These are phyloP conservation scores for Trametes punicea DNA, from an alignment of 768 basidiomycete genomes.

Conservation along the genomic window DNA sequence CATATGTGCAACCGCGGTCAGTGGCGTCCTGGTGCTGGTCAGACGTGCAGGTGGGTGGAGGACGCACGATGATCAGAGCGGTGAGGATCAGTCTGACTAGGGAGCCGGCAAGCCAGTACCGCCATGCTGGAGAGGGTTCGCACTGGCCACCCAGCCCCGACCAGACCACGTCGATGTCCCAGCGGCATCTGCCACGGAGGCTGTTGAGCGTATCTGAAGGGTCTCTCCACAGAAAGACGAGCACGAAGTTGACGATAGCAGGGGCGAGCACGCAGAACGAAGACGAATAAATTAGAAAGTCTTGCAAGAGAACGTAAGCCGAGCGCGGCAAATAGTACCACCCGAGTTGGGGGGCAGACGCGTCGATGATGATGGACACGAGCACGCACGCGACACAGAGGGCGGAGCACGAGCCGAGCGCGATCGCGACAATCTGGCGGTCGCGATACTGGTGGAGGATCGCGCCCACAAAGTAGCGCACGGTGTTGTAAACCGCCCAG, in stretches of 20 bases:
- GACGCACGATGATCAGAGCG: slow-evolving; percentile 44
- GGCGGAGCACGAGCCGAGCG: slow-evolving; percentile 46
- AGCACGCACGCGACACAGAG: slow-evolving; percentile 40
- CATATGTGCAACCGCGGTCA: not conserved
- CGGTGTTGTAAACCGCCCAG: slow-evolving; percentile 60
- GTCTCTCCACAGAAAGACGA: slow-evolving; percentile 53
- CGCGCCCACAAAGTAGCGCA: slow-evolving; percentile 66
- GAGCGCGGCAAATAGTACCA: slow-evolving; percentile 30
- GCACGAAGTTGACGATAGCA: slow-evolving; percentile 51
- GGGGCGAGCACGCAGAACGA: slow-evolving; percentile 49
- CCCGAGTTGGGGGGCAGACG: slow-evolving; percentile 37
- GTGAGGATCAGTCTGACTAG: slow-evolving; percentile 55
- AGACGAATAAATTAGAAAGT: slow-evolving; percentile 40
- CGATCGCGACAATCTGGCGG: slow-evolving; percentile 44
- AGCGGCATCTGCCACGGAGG: slow-evolving; percentile 45
- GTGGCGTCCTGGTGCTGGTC: not conserved
- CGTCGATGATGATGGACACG: slow-evolving; percentile 37
- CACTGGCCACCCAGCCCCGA: slow-evolving; percentile 35
- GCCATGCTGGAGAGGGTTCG: slow-evolving; percentile 40
- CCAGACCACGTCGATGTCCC: slow-evolving; percentile 72
- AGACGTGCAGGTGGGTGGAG: not conserved
- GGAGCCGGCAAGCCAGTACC: slow-evolving; percentile 53
- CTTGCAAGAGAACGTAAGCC: slow-evolving; percentile 32
- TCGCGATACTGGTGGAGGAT: slow-evolving; percentile 36
- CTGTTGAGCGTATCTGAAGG: slow-evolving; percentile 36